Evolutionary conservation across 164 flowering plant genomes (phyloP).

Genomic region (Berberis vulgaris): DNA sequence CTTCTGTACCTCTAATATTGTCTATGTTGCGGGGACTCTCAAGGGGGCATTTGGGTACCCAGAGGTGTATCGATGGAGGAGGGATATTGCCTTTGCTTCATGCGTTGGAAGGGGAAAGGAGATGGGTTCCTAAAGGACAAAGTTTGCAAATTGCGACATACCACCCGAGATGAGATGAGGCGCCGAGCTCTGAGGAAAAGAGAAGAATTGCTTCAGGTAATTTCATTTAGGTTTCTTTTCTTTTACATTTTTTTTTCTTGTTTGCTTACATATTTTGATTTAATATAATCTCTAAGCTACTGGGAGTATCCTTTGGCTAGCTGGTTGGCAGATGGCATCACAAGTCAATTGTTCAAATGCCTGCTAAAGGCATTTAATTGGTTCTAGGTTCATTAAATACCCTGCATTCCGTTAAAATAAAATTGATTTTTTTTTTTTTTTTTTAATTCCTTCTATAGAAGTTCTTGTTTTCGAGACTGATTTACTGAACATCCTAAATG

Average conservation of each 20-base stretch:
- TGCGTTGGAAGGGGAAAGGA: conserved; percentile 86
- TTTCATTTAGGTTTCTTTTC: neutral
- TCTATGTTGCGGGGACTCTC: conserved; percentile 95
- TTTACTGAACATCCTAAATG: too few species aligned
- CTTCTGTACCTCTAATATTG: conserved; percentile 85
- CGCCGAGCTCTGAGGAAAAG: conserved; percentile 77
- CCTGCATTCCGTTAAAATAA: too few species aligned
- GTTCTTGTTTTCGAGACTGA: too few species aligned
- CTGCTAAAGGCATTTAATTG: too few species aligned
- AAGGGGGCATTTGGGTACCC: conserved; percentile 89
- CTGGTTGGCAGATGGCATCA: too few species aligned
- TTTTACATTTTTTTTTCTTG: neutral
- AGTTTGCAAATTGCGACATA: conserved; percentile 68
- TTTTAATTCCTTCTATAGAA: too few species aligned
- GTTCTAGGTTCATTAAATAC: too few species aligned
- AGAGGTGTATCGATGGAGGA: conserved; percentile 72
- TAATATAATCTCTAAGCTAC: too few species aligned
- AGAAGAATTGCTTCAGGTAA: conserved; percentile 85
- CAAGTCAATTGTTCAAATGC: too few species aligned
- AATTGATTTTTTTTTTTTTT: too few species aligned
- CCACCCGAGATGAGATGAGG: conserved; percentile 92
- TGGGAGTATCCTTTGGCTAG: too few species aligned
- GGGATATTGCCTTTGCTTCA: conserved; percentile 85
- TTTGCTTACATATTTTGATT: neutral
- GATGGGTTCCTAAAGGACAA: conserved; percentile 83